Base-by-base conservation (phyloP, 495 filamentous ascomycete species). In the Pyronema domesticum region DNA sequence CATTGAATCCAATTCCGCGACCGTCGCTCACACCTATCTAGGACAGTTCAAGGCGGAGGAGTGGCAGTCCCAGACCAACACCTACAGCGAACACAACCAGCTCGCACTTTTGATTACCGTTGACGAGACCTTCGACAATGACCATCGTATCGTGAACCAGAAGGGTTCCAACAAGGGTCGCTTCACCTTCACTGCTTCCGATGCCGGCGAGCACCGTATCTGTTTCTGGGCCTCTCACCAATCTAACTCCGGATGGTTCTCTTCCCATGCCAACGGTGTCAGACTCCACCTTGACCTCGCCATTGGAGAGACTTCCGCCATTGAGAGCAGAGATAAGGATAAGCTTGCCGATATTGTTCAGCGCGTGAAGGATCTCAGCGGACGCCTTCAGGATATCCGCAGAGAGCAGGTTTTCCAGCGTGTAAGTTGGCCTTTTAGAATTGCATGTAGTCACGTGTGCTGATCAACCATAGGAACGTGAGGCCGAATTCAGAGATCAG, bases 401-500 rank as follows among this genome's bases (percentile, higher is more conserved):
- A 72, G 88, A 53, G 91, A 98, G 72, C 91, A 98, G 76, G 80
- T 95, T 36, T 95, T 94, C 68, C 91, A 98, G 69, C 75, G 93
- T 61, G 89, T 95, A 72, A 60, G 86, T 74, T 37, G 14, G 15
- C 35, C 15, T 18, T 37, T 59, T 40, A 53, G 57, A 40, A 55
- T 23, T 15, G 14, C 11, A 36, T 10, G 15, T 19, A 17, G 37
- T 36, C 34, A 46, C 56, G 40, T 53, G 50, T 33, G 39, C 52
- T 45, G 23, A 37, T 34, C 9, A 23, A n/a, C 6, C 3, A 46
- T 51, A 95, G 89, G 91, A 96, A 76, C 86, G 93, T 48, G 91
- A 98, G 68, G 86, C 87, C 60, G 91, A 96, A 66, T 98, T 98
- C 77, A 77, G 91, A 68, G 91, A 98, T 68, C 91, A 96, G 65